Evolutionary conservation across 352 stramenopile species (phyloP).

Genomic region (Phytophthora capsici): DNA sequence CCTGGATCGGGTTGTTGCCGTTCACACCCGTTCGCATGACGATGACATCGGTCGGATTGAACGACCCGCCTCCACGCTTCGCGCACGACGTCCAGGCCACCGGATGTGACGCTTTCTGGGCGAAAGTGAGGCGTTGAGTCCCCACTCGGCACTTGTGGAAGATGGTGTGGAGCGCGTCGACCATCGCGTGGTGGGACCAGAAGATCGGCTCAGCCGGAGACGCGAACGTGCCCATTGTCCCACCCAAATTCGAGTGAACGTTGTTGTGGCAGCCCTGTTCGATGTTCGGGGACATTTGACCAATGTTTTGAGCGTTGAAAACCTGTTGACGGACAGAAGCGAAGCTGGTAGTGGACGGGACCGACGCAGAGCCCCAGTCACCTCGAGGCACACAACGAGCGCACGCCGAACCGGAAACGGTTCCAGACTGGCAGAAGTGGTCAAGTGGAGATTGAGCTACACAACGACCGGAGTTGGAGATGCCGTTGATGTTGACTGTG

Average conservation of each 20-base stretch:
- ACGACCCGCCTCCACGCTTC: conserved; percentile 38
- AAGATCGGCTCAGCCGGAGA: conserved; percentile 74
- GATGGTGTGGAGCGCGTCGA: conserved; percentile 73
- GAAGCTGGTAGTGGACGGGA: conserved; percentile 48
- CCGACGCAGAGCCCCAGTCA: conserved; percentile 34
- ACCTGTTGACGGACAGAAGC: conserved; percentile 57
- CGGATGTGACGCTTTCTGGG: conserved; percentile 51
- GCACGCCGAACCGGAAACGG: conserved; percentile 29
- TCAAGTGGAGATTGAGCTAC: conserved; percentile 43
- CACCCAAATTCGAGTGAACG: conserved; percentile 56
- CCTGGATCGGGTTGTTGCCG: conserved; percentile 44
- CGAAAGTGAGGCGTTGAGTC: conserved; percentile 44
- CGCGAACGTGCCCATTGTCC: conserved; percentile 55
- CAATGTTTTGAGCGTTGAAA: conserved; percentile 59
- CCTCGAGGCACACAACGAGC: conserved; percentile 58
- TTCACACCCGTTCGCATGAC: conserved; percentile 52
- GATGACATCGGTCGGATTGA: conserved; percentile 51
- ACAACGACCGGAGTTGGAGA: conserved; percentile 46
- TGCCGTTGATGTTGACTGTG: conserved; percentile 55
- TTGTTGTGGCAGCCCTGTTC: conserved; percentile 68
- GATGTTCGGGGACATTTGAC: conserved; percentile 50
- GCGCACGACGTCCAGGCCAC: conserved; percentile 58
- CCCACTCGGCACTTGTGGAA: conserved; percentile 79
- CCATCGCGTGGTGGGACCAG: conserved; percentile 72
- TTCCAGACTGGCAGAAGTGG: conserved; percentile 61